phyloP scores from a whole-genome alignment of 2,329 filamentous ascomycete species.

The Fragosphaeria purpurea region DNA sequence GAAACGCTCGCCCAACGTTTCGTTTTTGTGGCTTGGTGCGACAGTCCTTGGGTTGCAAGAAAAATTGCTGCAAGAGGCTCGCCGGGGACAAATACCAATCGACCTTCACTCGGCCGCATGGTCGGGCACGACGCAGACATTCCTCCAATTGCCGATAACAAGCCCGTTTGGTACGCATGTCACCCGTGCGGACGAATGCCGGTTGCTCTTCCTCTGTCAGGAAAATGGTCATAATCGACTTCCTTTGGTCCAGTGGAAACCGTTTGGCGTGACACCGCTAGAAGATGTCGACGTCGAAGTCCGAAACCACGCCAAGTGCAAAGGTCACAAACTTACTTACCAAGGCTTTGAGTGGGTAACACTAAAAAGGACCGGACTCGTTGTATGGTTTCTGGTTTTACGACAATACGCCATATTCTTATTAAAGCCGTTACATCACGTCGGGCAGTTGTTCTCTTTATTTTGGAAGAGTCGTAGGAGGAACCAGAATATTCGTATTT shows the following conservation, averaged over 20 bases:
- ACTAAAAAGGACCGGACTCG: constrained; percentile 2
- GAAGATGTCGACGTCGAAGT: constrained; percentile 21
- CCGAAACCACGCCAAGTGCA: constrained; percentile 17
- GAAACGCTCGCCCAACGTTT: constrained; percentile 15
- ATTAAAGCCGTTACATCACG: background rate
- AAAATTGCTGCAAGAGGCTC: constrained; percentile 12
- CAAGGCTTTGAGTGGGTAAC: constrained; percentile 15
- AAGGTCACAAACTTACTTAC: constrained; percentile 17
- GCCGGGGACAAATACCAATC: constrained; percentile 17
- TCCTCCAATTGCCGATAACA: constrained; percentile 18
- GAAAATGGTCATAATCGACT: constrained; percentile 12
- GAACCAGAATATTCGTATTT: background rate
- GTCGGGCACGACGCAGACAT: constrained; percentile 19
- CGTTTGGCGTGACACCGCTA: constrained; percentile 19
- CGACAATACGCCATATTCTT: background rate
- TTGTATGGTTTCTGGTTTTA: background rate
- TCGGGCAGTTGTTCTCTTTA: background rate
- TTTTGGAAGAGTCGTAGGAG: background rate
- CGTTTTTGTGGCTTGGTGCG: constrained; percentile 20
- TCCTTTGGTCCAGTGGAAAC: constrained; percentile 20
- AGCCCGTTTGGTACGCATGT: constrained; percentile 9
- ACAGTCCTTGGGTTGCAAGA: constrained; percentile 15
- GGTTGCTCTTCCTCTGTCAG: constrained; percentile 20
- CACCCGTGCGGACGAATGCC: constrained; percentile 19
- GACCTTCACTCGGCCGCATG: constrained; percentile 20